Evolutionary conservation across 257 asterid genomes (phyloP).

Genomic region (Leptodermis oblonga): DNA sequence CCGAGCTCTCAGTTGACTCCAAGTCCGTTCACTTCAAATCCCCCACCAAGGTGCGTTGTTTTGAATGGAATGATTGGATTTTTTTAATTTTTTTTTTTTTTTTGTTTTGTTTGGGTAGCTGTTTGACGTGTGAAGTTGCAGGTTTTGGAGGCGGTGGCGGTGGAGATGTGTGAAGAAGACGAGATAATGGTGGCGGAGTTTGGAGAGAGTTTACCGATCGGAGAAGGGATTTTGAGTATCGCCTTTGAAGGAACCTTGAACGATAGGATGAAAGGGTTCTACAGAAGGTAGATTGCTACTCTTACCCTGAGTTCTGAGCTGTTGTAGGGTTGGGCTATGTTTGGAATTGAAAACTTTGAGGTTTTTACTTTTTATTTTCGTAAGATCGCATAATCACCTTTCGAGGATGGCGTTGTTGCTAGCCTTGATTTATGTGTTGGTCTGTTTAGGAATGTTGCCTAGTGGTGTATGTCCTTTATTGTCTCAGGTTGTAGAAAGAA

Average conservation of each 20-base stretch:
- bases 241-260: slow-evolving; percentile 76
- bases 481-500: not conserved
- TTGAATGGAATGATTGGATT: not conserved
- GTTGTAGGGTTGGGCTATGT: not conserved
- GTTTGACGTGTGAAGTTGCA: not conserved
- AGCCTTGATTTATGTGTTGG: not conserved
- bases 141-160: slow-evolving; percentile 42
- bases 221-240: slow-evolving; percentile 57
- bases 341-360: not conserved
- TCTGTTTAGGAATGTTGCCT: not conserved
- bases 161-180: slow-evolving; percentile 59
- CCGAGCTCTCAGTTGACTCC: slow-evolving; percentile 62
- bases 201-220: slow-evolving; percentile 61
- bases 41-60: slow-evolving; percentile 29
- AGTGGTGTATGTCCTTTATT: not conserved
- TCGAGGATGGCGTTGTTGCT: not conserved
- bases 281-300: slow-evolving; percentile 54
- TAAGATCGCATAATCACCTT: no score
- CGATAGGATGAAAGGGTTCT: slow-evolving; percentile 95
- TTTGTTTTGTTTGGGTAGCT: not conserved
- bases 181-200: slow-evolving; percentile 75
- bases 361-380: not conserved
- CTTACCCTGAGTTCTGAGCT: not conserved
- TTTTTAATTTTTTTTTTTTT: not conserved
- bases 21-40: slow-evolving; percentile 53